These are phyloP conservation scores for Exserohilum turcica DNA, from an alignment of 2,329 filamentous ascomycete genomes.

Conservation along the genomic window DNA sequence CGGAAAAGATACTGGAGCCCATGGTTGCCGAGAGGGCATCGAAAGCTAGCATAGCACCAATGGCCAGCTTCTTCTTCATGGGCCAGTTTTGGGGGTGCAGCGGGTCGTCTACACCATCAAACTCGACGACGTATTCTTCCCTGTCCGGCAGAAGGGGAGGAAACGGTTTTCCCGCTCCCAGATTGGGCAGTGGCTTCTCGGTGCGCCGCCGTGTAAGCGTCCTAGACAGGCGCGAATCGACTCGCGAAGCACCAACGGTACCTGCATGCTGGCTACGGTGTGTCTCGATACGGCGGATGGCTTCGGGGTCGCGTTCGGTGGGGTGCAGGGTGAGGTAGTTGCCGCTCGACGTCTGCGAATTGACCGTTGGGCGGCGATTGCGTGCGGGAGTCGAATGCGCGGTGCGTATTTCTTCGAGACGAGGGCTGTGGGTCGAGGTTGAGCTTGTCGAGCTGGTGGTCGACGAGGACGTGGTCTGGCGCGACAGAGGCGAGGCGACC, in stretches of 20 bases:
- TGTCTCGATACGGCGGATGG: slow-evolving; percentile 73
- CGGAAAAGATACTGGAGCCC: slow-evolving; percentile 56
- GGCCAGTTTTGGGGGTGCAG: slow-evolving; percentile 90
- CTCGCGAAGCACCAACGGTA: slow-evolving; percentile 64
- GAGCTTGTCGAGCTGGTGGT: slow-evolving; percentile 26
- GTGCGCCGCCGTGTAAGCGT: slow-evolving; percentile 49
- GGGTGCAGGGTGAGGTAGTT: slow-evolving; percentile 37
- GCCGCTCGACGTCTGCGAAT: slow-evolving; percentile 25
- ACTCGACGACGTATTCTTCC: slow-evolving; percentile 82
- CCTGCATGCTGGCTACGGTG: slow-evolving; percentile 71
- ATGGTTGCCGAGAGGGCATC: slow-evolving; percentile 75
- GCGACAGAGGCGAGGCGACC: slow-evolving; percentile 28
- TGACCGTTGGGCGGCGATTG: slow-evolving; percentile 24
- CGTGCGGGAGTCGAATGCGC: slow-evolving; percentile 23
- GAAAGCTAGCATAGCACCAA: slow-evolving; percentile 71
- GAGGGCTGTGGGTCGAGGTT: slow-evolving; percentile 18
- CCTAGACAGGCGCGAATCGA: slow-evolving; percentile 47
- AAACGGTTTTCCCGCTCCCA: slow-evolving; percentile 74
- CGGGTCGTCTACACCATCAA: slow-evolving; percentile 81
- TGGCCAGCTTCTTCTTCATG: slow-evolving; percentile 73
- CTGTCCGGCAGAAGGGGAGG: slow-evolving; percentile 71
- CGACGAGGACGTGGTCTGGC: slow-evolving; percentile 31
- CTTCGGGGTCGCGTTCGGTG: slow-evolving; percentile 70
- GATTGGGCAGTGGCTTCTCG: slow-evolving; percentile 65
- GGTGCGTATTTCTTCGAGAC: slow-evolving; percentile 40